phyloP scores from a whole-genome alignment of 345 rosid species.

The Salix exigua region DNA sequence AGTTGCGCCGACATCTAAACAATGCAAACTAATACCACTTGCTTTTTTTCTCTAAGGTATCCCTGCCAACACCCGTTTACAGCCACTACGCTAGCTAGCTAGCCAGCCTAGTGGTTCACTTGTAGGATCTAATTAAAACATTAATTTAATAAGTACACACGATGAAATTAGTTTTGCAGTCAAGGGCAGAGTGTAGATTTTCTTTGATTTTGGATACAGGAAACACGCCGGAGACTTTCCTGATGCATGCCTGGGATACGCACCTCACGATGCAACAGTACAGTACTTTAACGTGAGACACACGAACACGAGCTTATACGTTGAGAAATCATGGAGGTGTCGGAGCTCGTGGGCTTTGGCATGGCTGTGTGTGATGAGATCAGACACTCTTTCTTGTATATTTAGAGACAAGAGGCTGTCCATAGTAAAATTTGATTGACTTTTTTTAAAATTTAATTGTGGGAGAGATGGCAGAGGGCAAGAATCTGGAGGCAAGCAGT shows the following conservation, averaged over 20 bases:
- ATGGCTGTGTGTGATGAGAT: background rate
- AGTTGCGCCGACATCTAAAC: too few species aligned
- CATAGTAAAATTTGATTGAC: slow-evolving; percentile 3
- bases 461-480: background rate
- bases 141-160: background rate
- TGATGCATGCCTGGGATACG: background rate
- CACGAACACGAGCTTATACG: too few species aligned
- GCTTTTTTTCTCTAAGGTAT: background rate
- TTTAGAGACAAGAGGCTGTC: slow-evolving; percentile 10
- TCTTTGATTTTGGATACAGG: background rate
- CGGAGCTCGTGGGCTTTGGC: background rate
- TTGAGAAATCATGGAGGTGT: too few species aligned
- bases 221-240: background rate
- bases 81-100: background rate
- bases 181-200: background rate
- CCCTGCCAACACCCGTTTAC: background rate
- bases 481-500: slow-evolving; percentile 7
- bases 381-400: background rate
- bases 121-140: background rate
- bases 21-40: background rate
- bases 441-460: slow-evolving; percentile 6
- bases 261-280: background rate
- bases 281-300: slow-evolving; percentile 9
- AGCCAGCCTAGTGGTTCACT: background rate
- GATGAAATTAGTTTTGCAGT: background rate